These are phyloP conservation scores for Wickerhamomyces subpelliculosus DNA, from an alignment of 805 yeast genomes.

Conservation along the genomic window DNA sequence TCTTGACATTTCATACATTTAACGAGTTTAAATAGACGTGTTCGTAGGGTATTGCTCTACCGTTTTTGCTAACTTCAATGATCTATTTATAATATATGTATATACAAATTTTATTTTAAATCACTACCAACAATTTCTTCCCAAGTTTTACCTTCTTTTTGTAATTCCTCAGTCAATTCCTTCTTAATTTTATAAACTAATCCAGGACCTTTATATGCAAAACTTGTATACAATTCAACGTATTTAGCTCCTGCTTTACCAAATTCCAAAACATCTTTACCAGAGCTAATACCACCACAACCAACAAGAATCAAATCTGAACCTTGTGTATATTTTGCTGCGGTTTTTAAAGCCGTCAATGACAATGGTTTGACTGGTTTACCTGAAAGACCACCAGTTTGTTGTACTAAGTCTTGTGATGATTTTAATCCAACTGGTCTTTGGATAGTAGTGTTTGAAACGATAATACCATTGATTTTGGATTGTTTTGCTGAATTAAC, in stretches of 20 bases:
- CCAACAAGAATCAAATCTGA: constrained; percentile 74
- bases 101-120: constrained; percentile 10
- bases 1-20: no score
- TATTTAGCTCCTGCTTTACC: constrained; percentile 93
- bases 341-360: constrained; percentile 58
- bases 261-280: constrained; percentile 84
- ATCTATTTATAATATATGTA: no score
- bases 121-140: constrained; percentile 66
- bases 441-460: constrained; percentile 86
- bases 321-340: constrained; percentile 73
- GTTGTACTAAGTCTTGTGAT: constrained; percentile 35
- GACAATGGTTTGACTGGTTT: constrained; percentile 79
- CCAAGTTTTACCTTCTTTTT: constrained; percentile 80
- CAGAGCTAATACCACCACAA: constrained; percentile 89
- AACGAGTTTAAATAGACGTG: no score
- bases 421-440: constrained; percentile 65
- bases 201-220: constrained; percentile 92
- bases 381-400: constrained; percentile 92
- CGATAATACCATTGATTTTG: constrained; percentile 83
- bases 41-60: no score
- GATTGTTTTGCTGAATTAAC: constrained; percentile 74
- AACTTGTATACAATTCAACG: constrained; percentile 80
- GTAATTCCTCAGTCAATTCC: constrained; percentile 52
- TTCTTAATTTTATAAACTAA: constrained; percentile 54
- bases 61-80: no score